These are phyloP conservation scores for Wickerhamiella domercqiae DNA, from an alignment of 805 yeast species.

Conservation along the genomic window DNA sequence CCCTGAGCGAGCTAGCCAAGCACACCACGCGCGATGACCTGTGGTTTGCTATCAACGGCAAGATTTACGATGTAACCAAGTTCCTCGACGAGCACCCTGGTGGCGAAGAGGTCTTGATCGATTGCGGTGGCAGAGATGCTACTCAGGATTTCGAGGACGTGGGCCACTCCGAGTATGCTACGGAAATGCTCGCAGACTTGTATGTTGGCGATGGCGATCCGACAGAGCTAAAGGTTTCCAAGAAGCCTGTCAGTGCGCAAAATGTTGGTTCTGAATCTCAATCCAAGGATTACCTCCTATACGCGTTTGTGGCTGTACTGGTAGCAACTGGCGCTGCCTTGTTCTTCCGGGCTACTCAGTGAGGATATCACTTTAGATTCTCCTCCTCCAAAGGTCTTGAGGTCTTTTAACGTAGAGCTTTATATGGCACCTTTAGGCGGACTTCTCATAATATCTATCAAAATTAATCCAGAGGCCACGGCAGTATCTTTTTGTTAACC, in stretches of 20 bases:
- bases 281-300: slow-evolving; percentile 13
- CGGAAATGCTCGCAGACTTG: slow-evolving; percentile 51
- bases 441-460: too few species aligned
- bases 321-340: slow-evolving; percentile 24
- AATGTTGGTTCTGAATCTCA: slow-evolving; percentile 13
- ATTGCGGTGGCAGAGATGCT: slow-evolving; percentile 71
- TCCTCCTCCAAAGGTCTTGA: too few species aligned
- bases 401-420: too few species aligned
- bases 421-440: too few species aligned
- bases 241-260: slow-evolving; percentile 12
- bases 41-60: slow-evolving; percentile 59
- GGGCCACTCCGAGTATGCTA: slow-evolving; percentile 96
- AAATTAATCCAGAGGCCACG: too few species aligned
- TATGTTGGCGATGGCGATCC: slow-evolving; percentile 68
- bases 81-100: slow-evolving; percentile 60
- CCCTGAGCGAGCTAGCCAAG: slow-evolving; percentile 30
- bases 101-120: slow-evolving; percentile 67
- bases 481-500: too few species aligned
- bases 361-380: too few species aligned
- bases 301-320: slow-evolving; percentile 20
- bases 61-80: slow-evolving; percentile 47
- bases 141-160: slow-evolving; percentile 60
- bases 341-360: slow-evolving; percentile 20
- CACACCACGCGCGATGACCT: slow-evolving; percentile 39
- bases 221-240: slow-evolving; percentile 20